Evolutionary conservation across 345 rosid genomes (phyloP).

Genomic region (Ceriops zippeliana): DNA sequence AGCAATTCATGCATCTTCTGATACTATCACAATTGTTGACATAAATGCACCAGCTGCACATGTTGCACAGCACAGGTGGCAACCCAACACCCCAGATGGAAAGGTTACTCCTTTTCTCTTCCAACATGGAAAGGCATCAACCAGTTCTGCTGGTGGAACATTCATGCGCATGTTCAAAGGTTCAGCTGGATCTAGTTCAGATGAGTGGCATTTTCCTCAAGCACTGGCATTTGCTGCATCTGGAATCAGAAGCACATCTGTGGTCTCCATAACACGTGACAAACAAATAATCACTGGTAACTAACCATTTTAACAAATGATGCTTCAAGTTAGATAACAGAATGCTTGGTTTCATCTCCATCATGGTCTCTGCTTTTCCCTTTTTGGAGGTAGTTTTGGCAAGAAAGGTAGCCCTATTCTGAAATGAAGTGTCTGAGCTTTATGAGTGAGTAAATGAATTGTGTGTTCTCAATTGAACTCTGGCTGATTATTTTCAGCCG

Average conservation of each 20-base stretch:
- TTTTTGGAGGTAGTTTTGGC: no score
- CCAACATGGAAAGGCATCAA: slow-evolving; percentile 71
- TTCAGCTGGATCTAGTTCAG: slow-evolving; percentile 52
- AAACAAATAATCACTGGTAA: slow-evolving; percentile 86
- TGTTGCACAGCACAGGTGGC: slow-evolving; percentile 91
- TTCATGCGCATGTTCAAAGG: slow-evolving; percentile 93
- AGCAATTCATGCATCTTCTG: slow-evolving; percentile 83
- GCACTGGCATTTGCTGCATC: slow-evolving; percentile 85
- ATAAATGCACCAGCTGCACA: slow-evolving; percentile 88
- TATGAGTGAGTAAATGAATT: no score
- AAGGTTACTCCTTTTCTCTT: slow-evolving; percentile 92
- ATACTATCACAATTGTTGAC: slow-evolving; percentile 71
- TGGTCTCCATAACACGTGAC: slow-evolving; percentile 74
- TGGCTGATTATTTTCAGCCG: no score
- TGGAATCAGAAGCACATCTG: slow-evolving; percentile 74
- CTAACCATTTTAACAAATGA: neutral
- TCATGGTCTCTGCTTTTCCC: no score
- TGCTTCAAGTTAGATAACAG: neutral
- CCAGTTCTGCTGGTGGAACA: slow-evolving; percentile 65
- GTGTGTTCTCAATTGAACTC: no score
- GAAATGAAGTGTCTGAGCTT: no score
- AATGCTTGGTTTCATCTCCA: neutral
- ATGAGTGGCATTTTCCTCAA: slow-evolving; percentile 81
- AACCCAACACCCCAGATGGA: slow-evolving; percentile 95
- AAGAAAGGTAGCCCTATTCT: no score